These are phyloP conservation scores for Coemansia sp. DNA, from an alignment of 192 early-diverging fungal species.

Conservation along the genomic window DNA sequence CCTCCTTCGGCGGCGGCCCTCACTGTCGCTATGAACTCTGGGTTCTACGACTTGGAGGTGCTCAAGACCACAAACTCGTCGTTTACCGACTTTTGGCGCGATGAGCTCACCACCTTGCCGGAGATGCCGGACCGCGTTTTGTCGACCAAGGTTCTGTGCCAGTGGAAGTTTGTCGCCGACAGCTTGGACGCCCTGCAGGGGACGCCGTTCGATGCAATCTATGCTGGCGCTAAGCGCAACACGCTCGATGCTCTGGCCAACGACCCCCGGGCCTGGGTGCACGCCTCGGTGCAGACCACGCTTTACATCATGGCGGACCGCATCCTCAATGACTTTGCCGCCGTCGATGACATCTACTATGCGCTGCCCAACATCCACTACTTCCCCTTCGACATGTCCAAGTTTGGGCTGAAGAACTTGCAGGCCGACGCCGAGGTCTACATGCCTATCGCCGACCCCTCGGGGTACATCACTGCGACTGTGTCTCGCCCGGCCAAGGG, in stretches of 20 bases:
- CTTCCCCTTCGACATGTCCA: constrained; percentile 72
- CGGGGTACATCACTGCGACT: constrained; percentile 75
- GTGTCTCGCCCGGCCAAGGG: constrained; percentile 57
- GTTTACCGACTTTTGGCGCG: constrained; percentile 73
- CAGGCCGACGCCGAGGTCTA: constrained; percentile 71
- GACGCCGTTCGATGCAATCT: constrained; percentile 62
- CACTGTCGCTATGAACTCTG: constrained; percentile 61
- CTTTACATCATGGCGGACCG: constrained; percentile 76
- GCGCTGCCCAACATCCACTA: constrained; percentile 81
- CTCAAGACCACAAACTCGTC: constrained; percentile 85
- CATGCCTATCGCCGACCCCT: constrained; percentile 73
- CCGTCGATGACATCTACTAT: constrained; percentile 65
- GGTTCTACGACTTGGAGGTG: constrained; percentile 72
- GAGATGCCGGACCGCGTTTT: constrained; percentile 79
- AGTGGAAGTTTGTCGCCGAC: constrained; percentile 59
- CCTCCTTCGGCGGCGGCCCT: constrained; percentile 14
- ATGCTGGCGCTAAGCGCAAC: constrained; percentile 62
- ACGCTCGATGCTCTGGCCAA: constrained; percentile 78
- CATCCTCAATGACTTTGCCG: constrained; percentile 61
- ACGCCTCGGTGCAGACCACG: constrained; percentile 80
- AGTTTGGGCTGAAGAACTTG: constrained; percentile 74
- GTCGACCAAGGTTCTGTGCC: constrained; percentile 72
- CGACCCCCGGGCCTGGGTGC: constrained; percentile 64
- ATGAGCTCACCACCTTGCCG: constrained; percentile 74
- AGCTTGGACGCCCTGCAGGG: constrained; percentile 17